Evolutionary conservation across 352 stramenopile genomes (phyloP), one percentile per base, ranked within the genome.

Genomic region (Blastocystis sp.): DNA sequence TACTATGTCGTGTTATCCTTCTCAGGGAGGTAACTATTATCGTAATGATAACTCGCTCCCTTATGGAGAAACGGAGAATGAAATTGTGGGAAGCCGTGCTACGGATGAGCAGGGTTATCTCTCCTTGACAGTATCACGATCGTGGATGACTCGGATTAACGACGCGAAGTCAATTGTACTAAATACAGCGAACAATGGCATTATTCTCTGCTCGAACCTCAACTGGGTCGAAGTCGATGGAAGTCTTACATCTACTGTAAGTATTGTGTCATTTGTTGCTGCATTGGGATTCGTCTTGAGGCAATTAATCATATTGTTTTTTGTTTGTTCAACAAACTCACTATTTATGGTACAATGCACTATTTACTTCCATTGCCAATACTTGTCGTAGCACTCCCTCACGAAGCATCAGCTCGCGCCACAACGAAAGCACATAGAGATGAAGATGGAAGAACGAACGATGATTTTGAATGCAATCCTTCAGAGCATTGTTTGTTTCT

Each of bases 131-230:
- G 73, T 85, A 26, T 24, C 53, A 7, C 73, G 73, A 39, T 16
- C 73, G 4, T 85, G 73, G 73, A 8, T 55, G 18, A 24, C 55
- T 8, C 50, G 43, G n/a, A 65, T 68, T 30, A 68, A 34, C 20
- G 50, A 85, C 37, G 26, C 34, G 56, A 50, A 85, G 50, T 85
- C 73, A 8, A 30, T 85, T 30, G 73, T 85, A 24, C 53, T 85
- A 13, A 68, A 50, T 20, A 26, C 50, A 24, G 50, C 73, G 37
- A 47, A 50, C 7, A 18, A 85, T 2, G 73, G 73, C 16, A 66
- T 85, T 16, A 68, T 85, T n/a, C 39, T 85, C 11, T 85, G 73
- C 55, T 66, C 73, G 4, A 85, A 85, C 39, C 18, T 85, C 47
- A 43, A 85, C 34, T 85, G 73, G 73, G 30, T 24, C 26, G 54